Evolutionary conservation across 192 early-diverging fungal species (phyloP).

Genomic region (Rhizophagus sp.): DNA sequence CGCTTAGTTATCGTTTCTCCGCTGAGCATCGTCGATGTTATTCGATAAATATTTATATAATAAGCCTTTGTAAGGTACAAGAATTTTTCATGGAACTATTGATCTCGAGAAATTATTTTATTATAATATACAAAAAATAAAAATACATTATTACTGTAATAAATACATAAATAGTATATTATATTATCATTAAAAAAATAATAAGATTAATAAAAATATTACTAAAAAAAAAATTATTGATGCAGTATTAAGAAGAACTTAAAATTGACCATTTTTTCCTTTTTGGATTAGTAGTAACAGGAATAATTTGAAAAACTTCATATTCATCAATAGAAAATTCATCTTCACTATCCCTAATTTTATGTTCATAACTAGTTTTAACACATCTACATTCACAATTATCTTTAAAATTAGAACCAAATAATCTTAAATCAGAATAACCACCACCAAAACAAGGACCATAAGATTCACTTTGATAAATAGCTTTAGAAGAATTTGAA

Average conservation of each 20-base stretch:
- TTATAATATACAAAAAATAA: too few species aligned
- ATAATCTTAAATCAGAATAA: background rate
- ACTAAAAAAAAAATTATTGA: too few species aligned
- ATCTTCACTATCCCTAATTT: background rate
- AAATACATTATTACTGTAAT: too few species aligned
- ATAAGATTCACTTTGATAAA: background rate
- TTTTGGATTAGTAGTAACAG: background rate
- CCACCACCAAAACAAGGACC: slow-evolving; percentile 1
- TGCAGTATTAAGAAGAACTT: background rate
- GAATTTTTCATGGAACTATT: too few species aligned
- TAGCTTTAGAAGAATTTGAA: background rate
- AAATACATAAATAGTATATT: too few species aligned
- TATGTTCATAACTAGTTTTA: background rate
- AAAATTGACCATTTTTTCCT: background rate
- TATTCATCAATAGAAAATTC: slow-evolving; percentile 11
- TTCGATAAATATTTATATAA: too few species aligned
- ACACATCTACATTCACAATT: background rate
- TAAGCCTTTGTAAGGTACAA: too few species aligned
- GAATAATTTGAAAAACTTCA: background rate
- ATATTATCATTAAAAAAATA: too few species aligned
- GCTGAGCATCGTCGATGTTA: too few species aligned
- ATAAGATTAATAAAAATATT: too few species aligned
- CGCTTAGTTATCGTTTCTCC: too few species aligned
- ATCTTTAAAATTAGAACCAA: background rate
- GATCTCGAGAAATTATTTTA: too few species aligned